Conservation (phyloP, 257 asterid species). For the Jasminum sambac region DNA sequence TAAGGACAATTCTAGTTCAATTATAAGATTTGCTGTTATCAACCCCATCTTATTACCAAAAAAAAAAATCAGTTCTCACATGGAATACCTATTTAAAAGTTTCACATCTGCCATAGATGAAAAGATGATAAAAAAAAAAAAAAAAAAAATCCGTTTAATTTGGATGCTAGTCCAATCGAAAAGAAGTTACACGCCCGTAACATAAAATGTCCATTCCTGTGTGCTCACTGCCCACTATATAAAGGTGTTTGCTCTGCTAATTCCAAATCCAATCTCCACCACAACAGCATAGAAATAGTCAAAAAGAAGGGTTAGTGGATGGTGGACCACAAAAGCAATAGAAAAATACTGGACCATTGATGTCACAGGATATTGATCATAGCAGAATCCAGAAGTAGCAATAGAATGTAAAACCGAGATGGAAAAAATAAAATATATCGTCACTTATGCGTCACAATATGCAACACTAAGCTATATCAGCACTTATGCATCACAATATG, state of each 20-base stretch:
- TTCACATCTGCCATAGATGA: neutral
- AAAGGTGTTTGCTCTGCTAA: constrained; percentile 6
- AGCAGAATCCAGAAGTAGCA: constrained; percentile 24
- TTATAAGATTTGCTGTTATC: neutral
- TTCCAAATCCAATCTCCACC: constrained; percentile 8
- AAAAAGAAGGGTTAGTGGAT: constrained; percentile 27
- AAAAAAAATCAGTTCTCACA: neutral
- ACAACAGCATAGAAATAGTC: constrained; percentile 18
- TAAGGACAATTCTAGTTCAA: neutral
- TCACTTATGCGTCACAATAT: constrained; percentile 23
- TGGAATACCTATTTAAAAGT: neutral
- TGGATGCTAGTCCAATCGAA: too few relatives aligned
- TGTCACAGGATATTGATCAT: constrained; percentile 19
- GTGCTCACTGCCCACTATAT: neutral
- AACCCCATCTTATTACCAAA: neutral
- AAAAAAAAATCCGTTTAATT: too few relatives aligned
- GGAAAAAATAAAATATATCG: constrained; percentile 5
- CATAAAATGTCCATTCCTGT: too few relatives aligned
- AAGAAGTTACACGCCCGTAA: too few relatives aligned
- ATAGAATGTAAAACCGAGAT: neutral
- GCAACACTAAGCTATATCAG: constrained; percentile 14
- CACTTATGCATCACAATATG: constrained; percentile 23
- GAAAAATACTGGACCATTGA: constrained; percentile 34
- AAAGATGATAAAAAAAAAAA: too few relatives aligned
- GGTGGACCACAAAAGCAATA: constrained; percentile 49